These are phyloP conservation scores for Epichloe brachyelytri DNA, from an alignment of 2,329 filamentous ascomycete genomes.

Conservation along the genomic window DNA sequence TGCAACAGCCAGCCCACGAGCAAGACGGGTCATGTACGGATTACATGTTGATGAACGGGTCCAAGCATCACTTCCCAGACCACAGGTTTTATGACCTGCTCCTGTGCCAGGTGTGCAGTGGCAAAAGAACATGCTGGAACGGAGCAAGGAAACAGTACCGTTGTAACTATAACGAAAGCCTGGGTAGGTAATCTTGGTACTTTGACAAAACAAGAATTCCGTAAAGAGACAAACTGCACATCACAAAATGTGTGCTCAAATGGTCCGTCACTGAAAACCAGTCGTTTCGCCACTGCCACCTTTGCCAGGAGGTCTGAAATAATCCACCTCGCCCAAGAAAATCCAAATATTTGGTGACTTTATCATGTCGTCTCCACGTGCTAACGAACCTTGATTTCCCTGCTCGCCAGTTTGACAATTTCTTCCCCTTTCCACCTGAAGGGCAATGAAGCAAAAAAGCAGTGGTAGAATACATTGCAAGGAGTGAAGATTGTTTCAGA, in stretches of 20 bases:
- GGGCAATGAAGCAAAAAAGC: not conserved
- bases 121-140: too few species aligned
- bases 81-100: too few species aligned
- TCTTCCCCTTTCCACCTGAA: not conserved
- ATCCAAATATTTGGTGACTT: constrained; percentile 16
- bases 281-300: not conserved
- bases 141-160: not conserved
- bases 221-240: constrained; percentile 1
- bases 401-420: not conserved
- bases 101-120: too few species aligned
- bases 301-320: constrained; percentile 1
- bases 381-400: constrained; percentile 10
- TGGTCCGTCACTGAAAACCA: not conserved
- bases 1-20: too few species aligned
- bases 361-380: constrained; percentile 18
- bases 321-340: constrained; percentile 7
- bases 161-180: not conserved
- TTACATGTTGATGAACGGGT: too few species aligned
- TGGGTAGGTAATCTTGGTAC: not conserved
- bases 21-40: too few species aligned
- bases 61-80: too few species aligned
- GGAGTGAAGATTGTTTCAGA: constrained; percentile 1
- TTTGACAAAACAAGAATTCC: not conserved
- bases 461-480: constrained; percentile 4
- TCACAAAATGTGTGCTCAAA: constrained; percentile 3